phyloP scores from a whole-genome alignment of 345 rosid genomes.

The Eucalyptus cloeziana region DNA sequence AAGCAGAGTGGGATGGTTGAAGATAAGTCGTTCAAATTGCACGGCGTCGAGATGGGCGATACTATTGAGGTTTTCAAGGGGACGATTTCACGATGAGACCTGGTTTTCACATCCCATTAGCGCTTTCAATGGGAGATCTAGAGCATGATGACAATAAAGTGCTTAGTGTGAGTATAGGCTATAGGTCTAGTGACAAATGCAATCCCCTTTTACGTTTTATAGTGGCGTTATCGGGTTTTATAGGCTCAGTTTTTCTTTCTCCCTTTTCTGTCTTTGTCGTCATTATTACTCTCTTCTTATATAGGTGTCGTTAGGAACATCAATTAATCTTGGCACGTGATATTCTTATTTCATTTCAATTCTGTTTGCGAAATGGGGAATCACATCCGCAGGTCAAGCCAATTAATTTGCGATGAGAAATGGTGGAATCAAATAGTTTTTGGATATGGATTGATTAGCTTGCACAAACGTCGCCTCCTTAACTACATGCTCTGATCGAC shows the following conservation, averaged over 20 bases:
- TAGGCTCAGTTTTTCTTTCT: not conserved
- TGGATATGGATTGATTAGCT: not conserved
- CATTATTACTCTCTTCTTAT: not conserved
- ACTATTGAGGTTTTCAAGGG: conserved; percentile 11
- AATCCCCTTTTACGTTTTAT: not conserved
- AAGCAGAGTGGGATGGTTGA: conserved; percentile 25
- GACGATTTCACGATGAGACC: not conserved
- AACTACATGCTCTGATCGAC: not conserved
- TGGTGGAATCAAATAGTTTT: not conserved
- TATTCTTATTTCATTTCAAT: not conserved
- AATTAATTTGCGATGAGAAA: not conserved
- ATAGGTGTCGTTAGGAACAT: not conserved
- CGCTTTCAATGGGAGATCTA: not conserved
- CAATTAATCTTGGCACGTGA: not conserved
- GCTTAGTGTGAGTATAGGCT: not conserved
- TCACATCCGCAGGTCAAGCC: not conserved
- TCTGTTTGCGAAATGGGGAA: not conserved
- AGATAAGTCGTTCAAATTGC: conserved; percentile 13
- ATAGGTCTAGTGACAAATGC: not conserved
- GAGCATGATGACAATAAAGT: not conserved
- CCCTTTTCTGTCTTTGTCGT: not conserved
- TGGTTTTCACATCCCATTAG: not conserved
- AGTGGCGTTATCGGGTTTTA: not conserved
- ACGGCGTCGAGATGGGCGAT: conserved; percentile 12
- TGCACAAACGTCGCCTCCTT: not conserved